phyloP scores from a whole-genome alignment of 148 eudicot species.

The Camellia lanceoleosa region DNA sequence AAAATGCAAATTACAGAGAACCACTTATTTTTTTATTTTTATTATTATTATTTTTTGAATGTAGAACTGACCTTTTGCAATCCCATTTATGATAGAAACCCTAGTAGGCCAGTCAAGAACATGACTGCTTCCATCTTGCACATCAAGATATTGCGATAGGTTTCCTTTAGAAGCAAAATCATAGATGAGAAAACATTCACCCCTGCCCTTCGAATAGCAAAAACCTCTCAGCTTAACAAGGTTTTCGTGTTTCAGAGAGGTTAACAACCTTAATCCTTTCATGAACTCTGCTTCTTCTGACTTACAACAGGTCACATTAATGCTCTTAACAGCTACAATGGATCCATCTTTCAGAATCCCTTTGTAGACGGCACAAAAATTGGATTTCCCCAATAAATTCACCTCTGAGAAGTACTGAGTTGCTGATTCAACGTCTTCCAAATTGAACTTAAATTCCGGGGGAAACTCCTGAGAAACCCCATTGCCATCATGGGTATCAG shows the following conservation, averaged over 20 bases:
- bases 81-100: conserved; percentile 74
- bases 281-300: conserved; percentile 79
- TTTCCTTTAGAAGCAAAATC: conserved; percentile 76
- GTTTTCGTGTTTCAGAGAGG: conserved; percentile 70
- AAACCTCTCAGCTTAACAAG: conserved; percentile 75
- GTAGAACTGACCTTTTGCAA: conserved; percentile 71
- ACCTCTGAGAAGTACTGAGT: conserved; percentile 70
- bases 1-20: too few species aligned
- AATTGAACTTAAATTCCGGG: conserved; percentile 55
- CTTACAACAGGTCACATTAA: conserved; percentile 69
- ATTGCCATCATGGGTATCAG: conserved; percentile 29
- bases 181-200: conserved; percentile 84
- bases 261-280: conserved; percentile 66
- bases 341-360: conserved; percentile 82
- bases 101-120: conserved; percentile 74
- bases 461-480: conserved; percentile 38
- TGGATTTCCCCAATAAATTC: conserved; percentile 73
- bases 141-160: conserved; percentile 61
- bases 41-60: too few species aligned
- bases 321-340: conserved; percentile 66
- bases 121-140: conserved; percentile 29
- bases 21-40: too few species aligned
- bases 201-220: conserved; percentile 85
- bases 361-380: conserved; percentile 75
- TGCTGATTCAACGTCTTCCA: conserved; percentile 94